Conservation (phyloP, 2,329 filamentous ascomycete genomes). For the Fusarium oligoseptatum region DNA sequence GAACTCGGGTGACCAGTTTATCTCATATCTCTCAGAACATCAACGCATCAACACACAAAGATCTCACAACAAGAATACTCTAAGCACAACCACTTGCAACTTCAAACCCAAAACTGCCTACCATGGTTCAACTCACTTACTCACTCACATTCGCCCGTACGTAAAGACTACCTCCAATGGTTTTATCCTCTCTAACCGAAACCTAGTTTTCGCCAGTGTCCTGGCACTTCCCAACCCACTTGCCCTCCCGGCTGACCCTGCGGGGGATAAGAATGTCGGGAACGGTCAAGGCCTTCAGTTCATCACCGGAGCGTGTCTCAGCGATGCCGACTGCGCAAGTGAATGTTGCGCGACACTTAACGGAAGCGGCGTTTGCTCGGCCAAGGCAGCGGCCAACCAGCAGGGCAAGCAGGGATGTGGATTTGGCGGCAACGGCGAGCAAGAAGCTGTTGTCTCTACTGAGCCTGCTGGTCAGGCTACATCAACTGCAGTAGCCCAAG, state of each 20-base stretch:
- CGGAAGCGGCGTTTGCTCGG: slow-evolving; percentile 48
- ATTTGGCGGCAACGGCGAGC: slow-evolving; percentile 33
- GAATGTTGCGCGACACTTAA: slow-evolving; percentile 47
- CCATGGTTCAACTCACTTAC: slow-evolving; percentile 9
- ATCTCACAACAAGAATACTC: background rate
- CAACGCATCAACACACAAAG: background rate
- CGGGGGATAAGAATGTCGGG: slow-evolving; percentile 31
- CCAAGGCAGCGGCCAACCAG: slow-evolving; percentile 41
- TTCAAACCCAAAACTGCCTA: background rate
- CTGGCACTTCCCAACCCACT: slow-evolving; percentile 27
- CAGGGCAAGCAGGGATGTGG: slow-evolving; percentile 52
- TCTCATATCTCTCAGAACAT: background rate
- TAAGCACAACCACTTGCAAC: background rate
- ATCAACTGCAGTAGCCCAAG: background rate
- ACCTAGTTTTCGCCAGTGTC: slow-evolving; percentile 9
- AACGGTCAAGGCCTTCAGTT: slow-evolving; percentile 31
- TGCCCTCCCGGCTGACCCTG: slow-evolving; percentile 23
- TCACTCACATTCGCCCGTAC: slow-evolving; percentile 8
- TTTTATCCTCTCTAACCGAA: background rate
- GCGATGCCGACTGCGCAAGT: slow-evolving; percentile 44
- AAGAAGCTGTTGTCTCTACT: background rate
- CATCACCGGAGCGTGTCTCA: slow-evolving; percentile 37
- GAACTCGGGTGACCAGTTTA: background rate
- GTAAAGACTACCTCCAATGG: background rate
- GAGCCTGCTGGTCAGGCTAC: background rate